Percentiles rank a stretch among this genome's conserved stretches.
phyloP scores from a whole-genome alignment of 495 filamentous ascomycete species.

The Podospora appendiculata region DNA sequence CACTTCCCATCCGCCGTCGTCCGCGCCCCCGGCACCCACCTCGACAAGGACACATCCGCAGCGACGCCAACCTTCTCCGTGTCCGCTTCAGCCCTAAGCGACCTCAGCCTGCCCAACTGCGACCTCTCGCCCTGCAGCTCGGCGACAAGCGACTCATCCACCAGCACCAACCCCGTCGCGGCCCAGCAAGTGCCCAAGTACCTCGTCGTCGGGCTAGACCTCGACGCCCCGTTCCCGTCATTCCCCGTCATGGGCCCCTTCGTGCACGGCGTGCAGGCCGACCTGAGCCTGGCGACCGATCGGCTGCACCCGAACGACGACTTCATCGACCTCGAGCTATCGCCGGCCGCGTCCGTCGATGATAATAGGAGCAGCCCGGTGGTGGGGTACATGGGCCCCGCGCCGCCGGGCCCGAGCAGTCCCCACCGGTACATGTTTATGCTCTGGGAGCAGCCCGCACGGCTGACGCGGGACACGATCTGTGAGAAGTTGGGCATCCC shows the following conservation, averaged over 20 bases:
- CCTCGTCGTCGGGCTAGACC: conserved; percentile 40
- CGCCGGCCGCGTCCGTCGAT: too few relatives aligned
- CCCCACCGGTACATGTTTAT: conserved; percentile 53
- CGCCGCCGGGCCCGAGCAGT: conserved; percentile 40
- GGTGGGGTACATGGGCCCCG: conserved; percentile 40
- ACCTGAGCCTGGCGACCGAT: conserved; percentile 12
- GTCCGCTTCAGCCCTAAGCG: conserved; percentile 9
- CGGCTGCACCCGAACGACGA: conserved; percentile 7
- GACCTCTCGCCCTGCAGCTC: conserved; percentile 12
- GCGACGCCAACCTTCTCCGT: conserved; percentile 15
- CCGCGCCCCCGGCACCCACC: conserved; percentile 7
- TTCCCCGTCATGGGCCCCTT: conserved; percentile 43
- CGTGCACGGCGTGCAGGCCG: conserved; percentile 38
- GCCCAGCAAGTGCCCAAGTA: conserved; percentile 21
- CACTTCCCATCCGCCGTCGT: conserved; percentile 19
- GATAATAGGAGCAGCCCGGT: conserved; percentile 9
- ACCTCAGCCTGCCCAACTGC: conserved; percentile 14
- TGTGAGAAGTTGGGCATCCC: conserved; percentile 26
- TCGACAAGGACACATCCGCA: conserved; percentile 7
- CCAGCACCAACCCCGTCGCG: not conserved
- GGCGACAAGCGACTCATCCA: not conserved
- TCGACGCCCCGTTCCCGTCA: conserved; percentile 47
- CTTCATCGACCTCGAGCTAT: conserved; percentile 8
- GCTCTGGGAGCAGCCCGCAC: conserved; percentile 48
- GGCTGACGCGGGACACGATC: conserved; percentile 36